phyloP scores from a whole-genome alignment of 176 grass and related monocot genomes.

The Triticum turgidum region DNA sequence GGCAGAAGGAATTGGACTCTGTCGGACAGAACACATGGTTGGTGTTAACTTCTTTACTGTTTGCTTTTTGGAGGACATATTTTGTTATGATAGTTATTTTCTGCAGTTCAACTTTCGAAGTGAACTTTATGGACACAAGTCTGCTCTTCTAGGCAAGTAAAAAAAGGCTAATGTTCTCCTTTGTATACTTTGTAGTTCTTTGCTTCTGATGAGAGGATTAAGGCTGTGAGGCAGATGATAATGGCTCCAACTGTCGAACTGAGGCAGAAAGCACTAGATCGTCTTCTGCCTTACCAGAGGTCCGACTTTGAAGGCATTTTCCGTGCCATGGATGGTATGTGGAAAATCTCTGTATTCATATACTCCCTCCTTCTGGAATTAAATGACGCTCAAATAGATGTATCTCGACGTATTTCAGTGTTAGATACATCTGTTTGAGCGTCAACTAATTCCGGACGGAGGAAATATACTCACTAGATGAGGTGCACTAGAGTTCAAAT shows the following conservation, averaged over 20 bases:
- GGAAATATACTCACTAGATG: not conserved
- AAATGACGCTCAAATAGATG: too few relatives aligned
- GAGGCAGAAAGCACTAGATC: constrained; percentile 81
- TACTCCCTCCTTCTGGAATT: too few relatives aligned
- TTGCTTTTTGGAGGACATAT: not conserved
- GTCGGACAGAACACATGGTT: constrained; percentile 98
- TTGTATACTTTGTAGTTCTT: constrained; percentile 76
- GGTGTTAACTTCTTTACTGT: constrained; percentile 12
- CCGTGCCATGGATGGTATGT: constrained; percentile 94
- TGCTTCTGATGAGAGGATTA: constrained; percentile 99
- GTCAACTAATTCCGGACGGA: too few relatives aligned
- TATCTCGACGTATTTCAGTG: too few relatives aligned
- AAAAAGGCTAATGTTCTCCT: constrained; percentile 6
- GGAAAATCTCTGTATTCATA: not conserved
- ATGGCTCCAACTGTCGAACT: constrained; percentile 82
- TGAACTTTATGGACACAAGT: not conserved
- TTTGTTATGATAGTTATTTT: not conserved
- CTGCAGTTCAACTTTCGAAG: not conserved
- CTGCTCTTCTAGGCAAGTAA: not conserved
- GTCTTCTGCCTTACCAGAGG: constrained; percentile 91
- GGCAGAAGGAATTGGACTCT: constrained; percentile 93
- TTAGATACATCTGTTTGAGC: too few relatives aligned
- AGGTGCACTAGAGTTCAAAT: not conserved
- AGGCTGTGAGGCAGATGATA: constrained; percentile 97
- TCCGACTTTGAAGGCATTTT: constrained; percentile 98